Percentiles rank a stretch among this genome's conserved stretches.
These are phyloP conservation scores for Exserohilum turcica DNA, from an alignment of 2,329 filamentous ascomycete genomes.

Conservation along the genomic window DNA sequence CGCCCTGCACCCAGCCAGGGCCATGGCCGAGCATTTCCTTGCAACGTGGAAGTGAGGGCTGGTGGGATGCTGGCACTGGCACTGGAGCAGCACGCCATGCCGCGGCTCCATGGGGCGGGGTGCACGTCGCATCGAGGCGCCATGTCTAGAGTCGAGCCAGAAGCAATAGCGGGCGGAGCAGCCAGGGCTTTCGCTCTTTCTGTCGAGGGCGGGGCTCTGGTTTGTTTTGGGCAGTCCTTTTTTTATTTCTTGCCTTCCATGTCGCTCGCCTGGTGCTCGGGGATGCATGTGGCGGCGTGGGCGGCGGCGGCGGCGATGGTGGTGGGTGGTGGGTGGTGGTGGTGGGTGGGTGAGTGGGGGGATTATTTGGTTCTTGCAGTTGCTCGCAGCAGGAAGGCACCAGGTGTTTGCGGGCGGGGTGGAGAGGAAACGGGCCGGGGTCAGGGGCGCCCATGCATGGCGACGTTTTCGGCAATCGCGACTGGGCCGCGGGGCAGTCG, in stretches of 20 bases:
- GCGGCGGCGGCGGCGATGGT: background rate
- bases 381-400: background rate
- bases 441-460: slow-evolving; percentile 38
- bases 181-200: no score
- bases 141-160: slow-evolving; percentile 17
- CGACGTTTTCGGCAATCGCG: slow-evolving; percentile 36
- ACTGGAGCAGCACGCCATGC: slow-evolving; percentile 6
- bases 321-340: background rate
- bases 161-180: slow-evolving; percentile 16
- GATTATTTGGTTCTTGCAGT: no score
- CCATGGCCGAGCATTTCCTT: no score
- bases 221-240: no score
- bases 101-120: slow-evolving; percentile 27
- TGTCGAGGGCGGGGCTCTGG: no score
- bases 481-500: slow-evolving; percentile 31
- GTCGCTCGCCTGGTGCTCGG: no score
- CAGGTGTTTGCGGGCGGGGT: slow-evolving; percentile 14
- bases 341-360: background rate
- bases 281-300: no score
- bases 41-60: background rate
- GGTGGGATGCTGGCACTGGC: background rate
- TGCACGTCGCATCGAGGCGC: slow-evolving; percentile 26
- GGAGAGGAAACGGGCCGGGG: slow-evolving; percentile 30
- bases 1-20: no score
- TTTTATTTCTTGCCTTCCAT: no score